These are phyloP conservation scores for Cymbidium sinense DNA, from an alignment of 106 monocot genomes.

Conservation along the genomic window DNA sequence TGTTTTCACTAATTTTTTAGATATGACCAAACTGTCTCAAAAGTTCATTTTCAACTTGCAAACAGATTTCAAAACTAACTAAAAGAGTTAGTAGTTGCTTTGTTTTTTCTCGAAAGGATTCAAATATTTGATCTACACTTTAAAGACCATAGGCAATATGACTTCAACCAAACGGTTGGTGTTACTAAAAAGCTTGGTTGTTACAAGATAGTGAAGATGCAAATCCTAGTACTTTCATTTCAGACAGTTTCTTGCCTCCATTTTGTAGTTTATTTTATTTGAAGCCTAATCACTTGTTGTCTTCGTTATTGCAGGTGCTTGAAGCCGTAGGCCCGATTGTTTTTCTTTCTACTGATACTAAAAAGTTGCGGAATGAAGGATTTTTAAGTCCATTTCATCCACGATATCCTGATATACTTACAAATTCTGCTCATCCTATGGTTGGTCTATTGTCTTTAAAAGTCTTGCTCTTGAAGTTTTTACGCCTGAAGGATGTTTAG, in stretches of 20 bases:
- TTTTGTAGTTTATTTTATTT: background rate
- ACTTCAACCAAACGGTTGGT: too few relatives aligned
- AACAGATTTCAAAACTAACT: too few relatives aligned
- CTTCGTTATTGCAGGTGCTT: constrained; percentile 51
- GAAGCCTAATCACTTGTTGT: background rate
- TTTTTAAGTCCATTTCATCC: constrained; percentile 98
- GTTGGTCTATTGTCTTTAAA: constrained; percentile 23
- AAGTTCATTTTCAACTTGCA: too few relatives aligned
- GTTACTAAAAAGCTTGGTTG: too few relatives aligned
- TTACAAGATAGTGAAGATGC: background rate
- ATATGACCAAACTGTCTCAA: too few relatives aligned
- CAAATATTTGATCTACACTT: too few relatives aligned
- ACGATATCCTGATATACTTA: constrained; percentile 98
- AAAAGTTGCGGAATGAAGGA: constrained; percentile 94
- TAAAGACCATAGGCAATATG: too few relatives aligned
- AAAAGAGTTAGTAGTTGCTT: too few relatives aligned
- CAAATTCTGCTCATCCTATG: constrained; percentile 98
- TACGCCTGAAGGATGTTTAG: background rate
- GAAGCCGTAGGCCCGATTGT: constrained; percentile 94
- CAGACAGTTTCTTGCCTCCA: background rate
- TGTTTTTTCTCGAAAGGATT: too few relatives aligned
- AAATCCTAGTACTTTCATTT: background rate
- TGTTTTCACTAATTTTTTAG: too few relatives aligned
- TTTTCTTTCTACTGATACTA: constrained; percentile 96
- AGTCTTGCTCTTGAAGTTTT: background rate